A percentile compares a stretch with the other conserved stretches of the same genome.
phyloP scores from a whole-genome alignment of 2,329 filamentous ascomycete species.

The Arthrobotrys conoides region DNA sequence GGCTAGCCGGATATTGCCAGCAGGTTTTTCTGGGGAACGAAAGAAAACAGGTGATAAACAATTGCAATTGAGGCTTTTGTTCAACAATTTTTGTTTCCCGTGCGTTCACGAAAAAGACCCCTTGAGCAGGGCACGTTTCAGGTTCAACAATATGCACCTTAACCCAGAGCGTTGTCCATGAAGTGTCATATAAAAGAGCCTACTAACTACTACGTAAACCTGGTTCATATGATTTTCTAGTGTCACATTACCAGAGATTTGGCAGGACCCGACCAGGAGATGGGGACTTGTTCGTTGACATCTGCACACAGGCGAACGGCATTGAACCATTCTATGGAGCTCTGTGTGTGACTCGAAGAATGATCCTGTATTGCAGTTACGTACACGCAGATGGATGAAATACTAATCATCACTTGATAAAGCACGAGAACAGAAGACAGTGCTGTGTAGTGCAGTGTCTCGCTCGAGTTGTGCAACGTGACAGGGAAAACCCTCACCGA shows the following conservation, averaged over 20 bases:
- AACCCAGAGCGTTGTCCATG: conserved; percentile 26
- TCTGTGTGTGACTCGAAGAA: conserved; percentile 25
- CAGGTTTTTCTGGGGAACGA: conserved; percentile 38
- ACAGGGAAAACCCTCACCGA: conserved; percentile 27
- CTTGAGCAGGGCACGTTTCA: conserved; percentile 46
- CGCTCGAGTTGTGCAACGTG: conserved; percentile 48
- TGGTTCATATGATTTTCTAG: conserved; percentile 52
- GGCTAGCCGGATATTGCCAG: conserved; percentile 53
- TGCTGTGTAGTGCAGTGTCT: conserved; percentile 18
- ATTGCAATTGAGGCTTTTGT: conserved; percentile 58
- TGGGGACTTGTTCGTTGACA: conserved; percentile 19
- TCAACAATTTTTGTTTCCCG: conserved; percentile 36
- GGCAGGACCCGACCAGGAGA: conserved; percentile 18
- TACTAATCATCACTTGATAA: conserved; percentile 17
- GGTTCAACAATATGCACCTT: conserved; percentile 34
- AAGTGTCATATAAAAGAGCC: conserved; percentile 51
- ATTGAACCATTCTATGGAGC: conserved; percentile 21
- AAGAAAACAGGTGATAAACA: conserved; percentile 22
- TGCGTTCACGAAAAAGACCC: conserved; percentile 37
- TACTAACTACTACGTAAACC: conserved; percentile 36
- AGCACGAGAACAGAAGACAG: conserved; percentile 14
- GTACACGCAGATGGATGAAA: conserved; percentile 1
- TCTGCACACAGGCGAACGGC: conserved; percentile 16
- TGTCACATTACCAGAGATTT: conserved; percentile 59
- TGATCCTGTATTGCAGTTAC: conserved; percentile 3